Percentiles rank a stretch among this genome's conserved stretches.
Evolutionary conservation across 1,284 basidiomycete genomes (phyloP).

Genomic region (Phellopilus nigrolimitatus): DNA sequence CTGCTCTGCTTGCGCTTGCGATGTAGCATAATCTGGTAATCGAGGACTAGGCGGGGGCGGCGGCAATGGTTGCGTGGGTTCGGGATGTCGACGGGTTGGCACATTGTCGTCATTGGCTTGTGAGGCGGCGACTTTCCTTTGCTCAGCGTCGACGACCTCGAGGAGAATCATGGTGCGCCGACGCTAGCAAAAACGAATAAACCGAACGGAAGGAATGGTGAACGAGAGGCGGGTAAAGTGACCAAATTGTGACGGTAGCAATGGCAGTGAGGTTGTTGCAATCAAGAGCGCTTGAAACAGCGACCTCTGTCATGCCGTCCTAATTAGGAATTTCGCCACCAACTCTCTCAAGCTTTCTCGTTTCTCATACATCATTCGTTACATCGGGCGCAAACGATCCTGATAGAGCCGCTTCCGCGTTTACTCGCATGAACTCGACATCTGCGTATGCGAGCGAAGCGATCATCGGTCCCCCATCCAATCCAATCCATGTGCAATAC

Average conservation of each 20-base stretch:
- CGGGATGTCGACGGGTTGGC: constrained; percentile 8
- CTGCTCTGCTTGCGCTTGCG: constrained; percentile 15
- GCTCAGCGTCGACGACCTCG: constrained; percentile 19
- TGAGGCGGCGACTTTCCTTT: constrained; percentile 6
- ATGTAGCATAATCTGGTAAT: constrained; percentile 17
- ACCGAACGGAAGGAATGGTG: too few species aligned
- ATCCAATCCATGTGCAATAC: constrained; percentile 14
- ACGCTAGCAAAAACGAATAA: neutral
- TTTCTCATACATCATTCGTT: neutral
- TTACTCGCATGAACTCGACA: constrained; percentile 7
- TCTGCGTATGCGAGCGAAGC: constrained; percentile 21
- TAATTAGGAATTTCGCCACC: neutral
- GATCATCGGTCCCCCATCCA: constrained; percentile 21
- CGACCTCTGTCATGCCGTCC: neutral
- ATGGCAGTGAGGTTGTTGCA: too few species aligned
- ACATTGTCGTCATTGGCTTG: constrained; percentile 1
- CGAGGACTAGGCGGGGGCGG: neutral
- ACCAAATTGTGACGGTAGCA: too few species aligned
- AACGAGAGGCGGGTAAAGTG: too few species aligned
- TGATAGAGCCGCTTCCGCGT: neutral
- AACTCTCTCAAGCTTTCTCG: neutral
- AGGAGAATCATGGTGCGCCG: constrained; percentile 17
- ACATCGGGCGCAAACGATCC: neutral
- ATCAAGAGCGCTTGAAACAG: too few species aligned
- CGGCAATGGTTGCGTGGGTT: neutral